phyloP scores from a whole-genome alignment of 805 yeast species.

The Lachancea quebecensis region DNA sequence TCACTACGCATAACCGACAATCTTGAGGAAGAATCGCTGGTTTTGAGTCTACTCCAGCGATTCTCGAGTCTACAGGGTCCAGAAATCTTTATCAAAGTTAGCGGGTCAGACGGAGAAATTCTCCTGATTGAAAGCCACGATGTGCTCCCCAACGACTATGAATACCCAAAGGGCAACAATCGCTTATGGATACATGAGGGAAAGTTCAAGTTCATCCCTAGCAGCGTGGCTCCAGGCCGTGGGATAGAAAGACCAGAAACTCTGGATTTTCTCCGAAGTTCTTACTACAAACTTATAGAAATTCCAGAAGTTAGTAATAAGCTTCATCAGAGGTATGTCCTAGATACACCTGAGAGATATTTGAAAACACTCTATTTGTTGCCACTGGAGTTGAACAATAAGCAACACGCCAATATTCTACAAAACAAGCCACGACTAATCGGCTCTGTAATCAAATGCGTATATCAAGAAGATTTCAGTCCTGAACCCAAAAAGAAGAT shows the following conservation, averaged over 20 bases:
- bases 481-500: neutral
- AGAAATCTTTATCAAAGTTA: constrained; percentile 38
- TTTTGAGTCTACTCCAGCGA: constrained; percentile 35
- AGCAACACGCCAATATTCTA: constrained; percentile 9
- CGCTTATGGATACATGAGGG: constrained; percentile 48
- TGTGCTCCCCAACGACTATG: constrained; percentile 39
- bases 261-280: constrained; percentile 34
- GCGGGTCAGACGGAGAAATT: constrained; percentile 54
- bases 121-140: constrained; percentile 45
- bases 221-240: constrained; percentile 15
- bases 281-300: constrained; percentile 32
- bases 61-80: constrained; percentile 27
- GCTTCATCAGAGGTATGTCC: constrained; percentile 8
- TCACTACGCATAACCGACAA: constrained; percentile 37
- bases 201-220: constrained; percentile 35
- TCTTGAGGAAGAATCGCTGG: constrained; percentile 40
- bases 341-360: neutral
- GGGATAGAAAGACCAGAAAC: constrained; percentile 37
- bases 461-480: neutral
- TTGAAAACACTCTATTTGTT: constrained; percentile 12
- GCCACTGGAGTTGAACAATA: constrained; percentile 15
- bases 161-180: constrained; percentile 36
- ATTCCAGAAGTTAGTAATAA: constrained; percentile 17
- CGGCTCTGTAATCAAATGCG: constrained; percentile 16
- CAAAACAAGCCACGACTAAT: constrained; percentile 16